Base-by-base conservation (phyloP, 495 filamentous ascomycete genomes). In the Penicillium diatomitis region DNA sequence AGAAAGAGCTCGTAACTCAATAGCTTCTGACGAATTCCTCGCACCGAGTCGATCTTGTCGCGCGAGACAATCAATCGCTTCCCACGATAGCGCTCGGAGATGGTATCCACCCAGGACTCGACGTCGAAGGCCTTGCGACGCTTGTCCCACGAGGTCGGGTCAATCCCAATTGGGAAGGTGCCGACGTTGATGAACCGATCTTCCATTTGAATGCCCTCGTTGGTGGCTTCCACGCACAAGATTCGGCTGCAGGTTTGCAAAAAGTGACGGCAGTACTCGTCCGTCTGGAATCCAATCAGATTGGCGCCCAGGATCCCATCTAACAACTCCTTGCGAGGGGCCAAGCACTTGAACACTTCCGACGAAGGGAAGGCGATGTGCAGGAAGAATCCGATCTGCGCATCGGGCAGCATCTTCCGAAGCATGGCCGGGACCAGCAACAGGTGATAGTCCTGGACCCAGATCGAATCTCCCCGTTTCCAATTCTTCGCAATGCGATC, bases 311-410 rank as follows among this genome's bases (percentile, higher is more conserved):
- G 78, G 68, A 96, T 88, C 36, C 90, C 90, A 52, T 95, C 85
- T 1, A 96, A 76, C 6, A 96, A 76, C 62, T 91, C 75, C 52
- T 86, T 87, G 45, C 90, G 86, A 7, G 85, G 78, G 2, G 90
- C 86, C 7, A 96, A 71, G 61, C 90, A 96, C 9, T 89, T 79
- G 70, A 96, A 96, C 5, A 96, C 85, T 59, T 96, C 90, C 6
- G 90, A 96, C 0, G 90, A 96, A 0, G 90, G 90, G 63, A 96
- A 96, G 4, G 91, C 88, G 46, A 90, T 87, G 60, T 96, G 90
- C 38, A 96, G 71, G 66, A 96, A 96, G 66, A 96, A 90, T 29
- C 90, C 90, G 62, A 96, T 96, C 65, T 91, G 83, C 28, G 88
- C 89, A 54, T 95, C 87, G 1, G 90, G 89, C 3, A 84, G 68